These are phyloP conservation scores for Hapsidospora chrysogenum DNA, from an alignment of 495 filamentous ascomycete species.

Conservation along the genomic window DNA sequence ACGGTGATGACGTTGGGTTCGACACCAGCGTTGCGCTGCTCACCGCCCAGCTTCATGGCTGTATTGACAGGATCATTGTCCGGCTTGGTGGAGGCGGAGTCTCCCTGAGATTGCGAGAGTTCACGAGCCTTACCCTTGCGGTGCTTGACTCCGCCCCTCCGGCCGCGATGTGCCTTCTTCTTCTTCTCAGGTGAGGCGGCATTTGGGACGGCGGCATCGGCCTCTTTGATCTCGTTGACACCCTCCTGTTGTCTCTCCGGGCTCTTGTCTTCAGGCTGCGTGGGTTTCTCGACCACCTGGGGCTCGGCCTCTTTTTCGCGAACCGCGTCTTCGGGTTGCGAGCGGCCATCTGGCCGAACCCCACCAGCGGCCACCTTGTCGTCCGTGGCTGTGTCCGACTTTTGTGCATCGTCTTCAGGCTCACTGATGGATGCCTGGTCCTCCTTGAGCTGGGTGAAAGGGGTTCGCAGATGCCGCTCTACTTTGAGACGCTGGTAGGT, in stretches of 20 bases:
- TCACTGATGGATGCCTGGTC: too few relatives aligned
- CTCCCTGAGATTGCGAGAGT: constrained; percentile 17
- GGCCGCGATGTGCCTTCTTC: constrained; percentile 69
- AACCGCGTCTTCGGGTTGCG: too few relatives aligned
- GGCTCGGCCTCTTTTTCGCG: too few relatives aligned
- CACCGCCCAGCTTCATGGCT: constrained; percentile 26
- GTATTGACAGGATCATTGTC: constrained; percentile 25
- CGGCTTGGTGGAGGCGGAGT: too few relatives aligned
- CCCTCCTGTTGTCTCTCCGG: too few relatives aligned
- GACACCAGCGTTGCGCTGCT: constrained; percentile 17
- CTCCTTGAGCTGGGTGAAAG: too few relatives aligned
- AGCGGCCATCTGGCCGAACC: too few relatives aligned
- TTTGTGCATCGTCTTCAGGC: background rate
- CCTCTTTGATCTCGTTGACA: background rate
- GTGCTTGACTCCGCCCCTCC: constrained; percentile 62
- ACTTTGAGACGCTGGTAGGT: constrained; percentile 4
- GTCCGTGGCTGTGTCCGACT: background rate
- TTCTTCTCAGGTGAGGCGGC: constrained; percentile 26
- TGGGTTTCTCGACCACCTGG: too few relatives aligned
- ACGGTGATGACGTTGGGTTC: constrained; percentile 38
- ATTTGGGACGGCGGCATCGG: background rate
- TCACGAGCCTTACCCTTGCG: constrained; percentile 38
- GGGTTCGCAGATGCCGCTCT: too few relatives aligned
- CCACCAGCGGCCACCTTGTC: too few relatives aligned
- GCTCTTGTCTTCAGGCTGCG: too few relatives aligned